These are phyloP conservation scores for Begonia masoniana DNA, from an alignment of 306 rosid species.

Conservation along the genomic window DNA sequence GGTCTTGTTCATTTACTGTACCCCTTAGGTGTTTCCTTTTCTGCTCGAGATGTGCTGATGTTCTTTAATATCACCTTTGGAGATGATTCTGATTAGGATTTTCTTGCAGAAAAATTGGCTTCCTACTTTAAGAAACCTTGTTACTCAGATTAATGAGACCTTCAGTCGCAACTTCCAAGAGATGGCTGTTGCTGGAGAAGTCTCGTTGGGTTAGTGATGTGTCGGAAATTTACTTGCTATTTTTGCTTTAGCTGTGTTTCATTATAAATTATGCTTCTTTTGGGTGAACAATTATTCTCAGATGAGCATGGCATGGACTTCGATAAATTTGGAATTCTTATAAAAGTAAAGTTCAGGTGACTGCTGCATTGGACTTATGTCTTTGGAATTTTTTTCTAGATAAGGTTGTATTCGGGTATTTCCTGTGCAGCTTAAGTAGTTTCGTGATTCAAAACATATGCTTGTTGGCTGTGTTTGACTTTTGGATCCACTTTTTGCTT, in stretches of 20 bases:
- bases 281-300: constrained; percentile 22
- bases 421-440: constrained; percentile 6
- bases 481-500: too few relatives aligned
- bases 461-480: too few relatives aligned
- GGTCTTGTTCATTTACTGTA: too few relatives aligned
- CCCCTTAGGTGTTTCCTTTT: too few relatives aligned
- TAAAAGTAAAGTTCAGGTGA: constrained; percentile 98
- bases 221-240: constrained; percentile 3
- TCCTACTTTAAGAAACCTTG: constrained; percentile 75
- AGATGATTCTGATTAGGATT: constrained; percentile 3
- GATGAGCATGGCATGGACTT: constrained; percentile 83
- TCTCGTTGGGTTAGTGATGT: constrained; percentile 48
- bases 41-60: not conserved
- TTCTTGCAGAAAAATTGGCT: constrained; percentile 71
- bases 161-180: constrained; percentile 78
- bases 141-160: constrained; percentile 74
- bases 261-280: not conserved
- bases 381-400: too few relatives aligned
- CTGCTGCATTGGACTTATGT: not conserved
- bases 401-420: too few relatives aligned
- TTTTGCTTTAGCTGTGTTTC: constrained; percentile 2
- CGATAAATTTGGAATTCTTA: constrained; percentile 71
- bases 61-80: not conserved
- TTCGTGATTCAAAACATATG: not conserved
- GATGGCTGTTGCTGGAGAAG: constrained; percentile 99